Percentiles rank a stretch among this genome's conserved stretches.
Evolutionary conservation across 805 yeast species (phyloP).

Genomic region (Komagataella pseudopastoris): DNA sequence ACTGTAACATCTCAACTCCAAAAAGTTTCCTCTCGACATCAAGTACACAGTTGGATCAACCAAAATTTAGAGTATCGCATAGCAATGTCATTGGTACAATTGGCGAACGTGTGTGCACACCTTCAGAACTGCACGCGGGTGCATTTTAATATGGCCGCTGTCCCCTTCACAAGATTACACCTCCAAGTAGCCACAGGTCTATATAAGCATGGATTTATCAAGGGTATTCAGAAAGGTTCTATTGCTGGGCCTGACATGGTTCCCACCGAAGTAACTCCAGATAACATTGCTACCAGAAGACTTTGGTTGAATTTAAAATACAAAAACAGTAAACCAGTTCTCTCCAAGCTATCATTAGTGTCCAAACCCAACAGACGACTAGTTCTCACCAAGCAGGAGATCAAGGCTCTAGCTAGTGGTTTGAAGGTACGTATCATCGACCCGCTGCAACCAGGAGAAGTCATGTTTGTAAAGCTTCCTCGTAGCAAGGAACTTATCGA

Average conservation of each 20-base stretch:
- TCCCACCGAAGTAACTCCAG: constrained; percentile 72
- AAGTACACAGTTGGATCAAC: neutral
- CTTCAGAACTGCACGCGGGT: constrained; percentile 78
- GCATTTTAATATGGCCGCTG: constrained; percentile 55
- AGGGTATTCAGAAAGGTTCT: constrained; percentile 78
- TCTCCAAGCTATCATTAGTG: constrained; percentile 56
- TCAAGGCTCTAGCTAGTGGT: constrained; percentile 67
- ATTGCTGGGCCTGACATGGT: constrained; percentile 68
- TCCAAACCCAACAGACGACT: constrained; percentile 80
- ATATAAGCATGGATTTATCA: constrained; percentile 82
- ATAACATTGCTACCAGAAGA: constrained; percentile 73
- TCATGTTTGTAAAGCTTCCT: constrained; percentile 48
- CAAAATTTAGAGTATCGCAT: constrained; percentile 6
- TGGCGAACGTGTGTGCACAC: constrained; percentile 80
- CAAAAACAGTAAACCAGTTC: constrained; percentile 65
- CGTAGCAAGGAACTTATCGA: constrained; percentile 43
- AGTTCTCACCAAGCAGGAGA: constrained; percentile 44
- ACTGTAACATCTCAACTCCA: neutral
- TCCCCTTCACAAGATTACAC: constrained; percentile 76
- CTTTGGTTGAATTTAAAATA: constrained; percentile 90
- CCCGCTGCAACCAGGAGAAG: constrained; percentile 84
- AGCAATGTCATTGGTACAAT: constrained; percentile 70
- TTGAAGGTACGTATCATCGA: constrained; percentile 57
- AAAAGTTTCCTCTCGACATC: neutral
- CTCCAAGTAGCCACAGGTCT: constrained; percentile 73